These are phyloP conservation scores for Penicillium vulpinum DNA, from an alignment of 2,329 filamentous ascomycete species.

Conservation along the genomic window DNA sequence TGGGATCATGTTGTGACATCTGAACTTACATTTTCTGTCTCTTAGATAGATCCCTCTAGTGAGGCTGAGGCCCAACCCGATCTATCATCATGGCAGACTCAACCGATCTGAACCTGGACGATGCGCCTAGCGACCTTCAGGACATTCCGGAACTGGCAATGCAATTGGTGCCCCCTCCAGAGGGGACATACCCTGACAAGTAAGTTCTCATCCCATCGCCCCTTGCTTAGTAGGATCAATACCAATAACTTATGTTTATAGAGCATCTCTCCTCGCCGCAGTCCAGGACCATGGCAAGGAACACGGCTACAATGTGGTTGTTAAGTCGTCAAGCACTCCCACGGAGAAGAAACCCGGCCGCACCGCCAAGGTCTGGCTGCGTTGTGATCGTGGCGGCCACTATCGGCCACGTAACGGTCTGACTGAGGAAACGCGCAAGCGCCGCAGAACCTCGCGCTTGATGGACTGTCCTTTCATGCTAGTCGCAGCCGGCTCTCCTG, in stretches of 20 bases:
- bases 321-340: slow-evolving; percentile 49
- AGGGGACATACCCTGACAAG: slow-evolving; percentile 49
- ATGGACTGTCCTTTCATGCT: slow-evolving; percentile 50
- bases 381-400: slow-evolving; percentile 47
- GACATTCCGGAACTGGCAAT: slow-evolving; percentile 47
- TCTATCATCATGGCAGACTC: slow-evolving; percentile 42
- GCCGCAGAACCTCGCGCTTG: slow-evolving; percentile 44
- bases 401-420: slow-evolving; percentile 48
- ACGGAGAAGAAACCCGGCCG: slow-evolving; percentile 48
- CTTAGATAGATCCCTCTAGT: slow-evolving; percentile 5
- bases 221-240: neutral
- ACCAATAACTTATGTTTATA: slow-evolving; percentile 19
- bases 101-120: slow-evolving; percentile 45
- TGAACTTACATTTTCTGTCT: slow-evolving; percentile 14
- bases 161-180: slow-evolving; percentile 44
- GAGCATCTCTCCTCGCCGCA: slow-evolving; percentile 40
- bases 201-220: slow-evolving; percentile 19
- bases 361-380: slow-evolving; percentile 47
- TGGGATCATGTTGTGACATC: slow-evolving; percentile 23
- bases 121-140: slow-evolving; percentile 46
- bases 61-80: slow-evolving; percentile 19
- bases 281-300: slow-evolving; percentile 46
- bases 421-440: slow-evolving; percentile 48
- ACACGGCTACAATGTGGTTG: slow-evolving; percentile 48
- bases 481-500: slow-evolving; percentile 45